Conservation (phyloP, 2,329 filamentous ascomycete species). For the Ophiostoma piceae region DNA sequence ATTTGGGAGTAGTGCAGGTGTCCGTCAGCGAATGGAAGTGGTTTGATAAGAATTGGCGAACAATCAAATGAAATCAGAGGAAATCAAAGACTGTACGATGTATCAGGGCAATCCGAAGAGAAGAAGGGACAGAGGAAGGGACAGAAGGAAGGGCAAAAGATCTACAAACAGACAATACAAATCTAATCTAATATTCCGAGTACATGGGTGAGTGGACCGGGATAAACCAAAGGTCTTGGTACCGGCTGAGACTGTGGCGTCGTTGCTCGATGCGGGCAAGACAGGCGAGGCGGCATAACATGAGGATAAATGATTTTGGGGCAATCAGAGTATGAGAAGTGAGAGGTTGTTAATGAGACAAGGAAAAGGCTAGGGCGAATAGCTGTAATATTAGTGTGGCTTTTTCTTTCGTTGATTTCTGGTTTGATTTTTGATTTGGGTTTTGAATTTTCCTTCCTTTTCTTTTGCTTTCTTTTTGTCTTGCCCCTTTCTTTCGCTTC, state of each 20-base stretch:
- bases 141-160: neutral
- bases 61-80: neutral
- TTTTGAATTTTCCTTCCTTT: neutral
- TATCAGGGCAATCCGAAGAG: too few relatives aligned
- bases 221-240: neutral
- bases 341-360: neutral
- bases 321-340: neutral
- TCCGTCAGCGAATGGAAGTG: neutral
- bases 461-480: neutral
- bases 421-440: neutral
- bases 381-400: neutral
- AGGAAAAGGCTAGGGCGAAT: neutral
- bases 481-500: neutral
- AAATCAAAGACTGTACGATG: too few relatives aligned
- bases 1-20: neutral
- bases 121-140: too few relatives aligned
- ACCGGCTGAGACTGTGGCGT: neutral
- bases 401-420: neutral
- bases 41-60: neutral
- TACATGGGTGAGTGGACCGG: neutral
- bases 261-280: slow-evolving; percentile 23
- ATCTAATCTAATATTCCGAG: neutral
- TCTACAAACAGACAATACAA: neutral
- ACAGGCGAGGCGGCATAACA: slow-evolving; percentile 21
- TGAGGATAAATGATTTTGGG: neutral